Evolutionary conservation across 225 moss, liverwort and hornwort genomes (phyloP).

Genomic region (Marchantia polymorpha): DNA sequence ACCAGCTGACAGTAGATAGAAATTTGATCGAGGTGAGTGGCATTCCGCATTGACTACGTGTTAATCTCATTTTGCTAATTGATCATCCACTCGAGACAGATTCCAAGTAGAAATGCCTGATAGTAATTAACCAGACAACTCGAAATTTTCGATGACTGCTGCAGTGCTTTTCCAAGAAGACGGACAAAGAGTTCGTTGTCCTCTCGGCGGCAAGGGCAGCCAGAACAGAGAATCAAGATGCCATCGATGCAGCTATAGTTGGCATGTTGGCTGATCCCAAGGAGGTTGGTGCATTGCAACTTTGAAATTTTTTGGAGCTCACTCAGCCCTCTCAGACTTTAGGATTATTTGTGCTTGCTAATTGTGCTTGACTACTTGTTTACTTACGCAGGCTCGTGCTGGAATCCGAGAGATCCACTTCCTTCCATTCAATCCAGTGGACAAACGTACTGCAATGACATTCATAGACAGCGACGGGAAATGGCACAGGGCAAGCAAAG

Average conservation of each 20-base stretch:
- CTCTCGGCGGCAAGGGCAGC: conserved; percentile 38
- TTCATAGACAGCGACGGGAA: conserved; percentile 21
- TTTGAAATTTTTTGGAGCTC: not conserved
- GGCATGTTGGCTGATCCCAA: conserved; percentile 27
- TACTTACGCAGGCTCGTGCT: conserved; percentile 6
- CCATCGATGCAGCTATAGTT: conserved; percentile 35
- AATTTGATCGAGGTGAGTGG: conserved; percentile 17
- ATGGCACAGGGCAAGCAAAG: conserved; percentile 21
- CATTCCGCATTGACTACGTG: too few species aligned
- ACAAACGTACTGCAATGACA: conserved; percentile 25
- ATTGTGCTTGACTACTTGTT: too few species aligned
- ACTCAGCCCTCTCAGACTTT: not conserved
- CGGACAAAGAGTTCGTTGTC: conserved; percentile 25
- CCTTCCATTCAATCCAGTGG: conserved; percentile 19
- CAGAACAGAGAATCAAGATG: conserved; percentile 38
- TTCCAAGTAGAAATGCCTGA: too few species aligned
- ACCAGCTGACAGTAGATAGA: conserved; percentile 21
- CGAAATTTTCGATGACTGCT: too few species aligned
- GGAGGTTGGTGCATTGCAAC: not conserved
- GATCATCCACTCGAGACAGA: too few species aligned
- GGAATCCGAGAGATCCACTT: conserved; percentile 25
- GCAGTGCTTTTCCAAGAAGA: not conserved
- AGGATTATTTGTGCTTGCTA: not conserved
- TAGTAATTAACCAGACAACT: too few species aligned
- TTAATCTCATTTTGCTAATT: too few species aligned